Evolutionary conservation across 495 filamentous ascomycete species (phyloP).

Genomic region (Hypoxylon fuscum): DNA sequence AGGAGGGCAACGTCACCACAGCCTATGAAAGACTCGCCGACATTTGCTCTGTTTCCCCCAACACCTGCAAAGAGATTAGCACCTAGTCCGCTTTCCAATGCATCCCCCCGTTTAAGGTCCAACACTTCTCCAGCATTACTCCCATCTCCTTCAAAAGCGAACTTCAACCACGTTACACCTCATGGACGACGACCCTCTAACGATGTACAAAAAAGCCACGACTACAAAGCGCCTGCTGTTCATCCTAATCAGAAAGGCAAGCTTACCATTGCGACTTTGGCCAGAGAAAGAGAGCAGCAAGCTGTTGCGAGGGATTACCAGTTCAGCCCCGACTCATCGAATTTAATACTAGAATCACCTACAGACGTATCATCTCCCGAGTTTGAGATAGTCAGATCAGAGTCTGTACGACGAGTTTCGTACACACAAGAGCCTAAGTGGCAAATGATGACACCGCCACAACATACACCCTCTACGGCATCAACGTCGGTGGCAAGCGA

Average conservation of each 20-base stretch:
- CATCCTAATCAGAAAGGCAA: slow-evolving; percentile 31
- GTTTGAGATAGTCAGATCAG: slow-evolving; percentile 36
- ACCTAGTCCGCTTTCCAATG: slow-evolving; percentile 37
- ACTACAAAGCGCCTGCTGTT: slow-evolving; percentile 11
- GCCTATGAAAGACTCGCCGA: slow-evolving; percentile 61
- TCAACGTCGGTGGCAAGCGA: slow-evolving; percentile 37
- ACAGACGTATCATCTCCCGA: slow-evolving; percentile 38
- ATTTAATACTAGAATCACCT: slow-evolving; percentile 59
- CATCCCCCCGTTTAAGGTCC: slow-evolving; percentile 62
- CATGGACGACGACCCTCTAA: slow-evolving; percentile 2
- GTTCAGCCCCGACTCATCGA: slow-evolving; percentile 56
- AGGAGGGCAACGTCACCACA: slow-evolving; percentile 69
- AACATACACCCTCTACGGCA: slow-evolving; percentile 42
- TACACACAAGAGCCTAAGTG: slow-evolving; percentile 57
- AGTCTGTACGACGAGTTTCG: slow-evolving; percentile 39
- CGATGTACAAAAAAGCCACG: slow-evolving; percentile 1
- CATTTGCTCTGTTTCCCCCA: slow-evolving; percentile 71
- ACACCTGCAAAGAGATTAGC: slow-evolving; percentile 54
- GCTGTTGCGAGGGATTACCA: slow-evolving; percentile 26
- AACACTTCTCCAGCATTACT: slow-evolving; percentile 66
- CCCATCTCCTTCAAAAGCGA: slow-evolving; percentile 52
- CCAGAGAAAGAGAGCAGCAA: slow-evolving; percentile 26
- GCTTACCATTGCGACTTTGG: slow-evolving; percentile 36
- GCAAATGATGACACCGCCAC: slow-evolving; percentile 58
- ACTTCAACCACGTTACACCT: slow-evolving; percentile 37